These are phyloP conservation scores for Rhodotorula sp. DNA, from an alignment of 1,284 basidiomycete genomes.

Conservation along the genomic window DNA sequence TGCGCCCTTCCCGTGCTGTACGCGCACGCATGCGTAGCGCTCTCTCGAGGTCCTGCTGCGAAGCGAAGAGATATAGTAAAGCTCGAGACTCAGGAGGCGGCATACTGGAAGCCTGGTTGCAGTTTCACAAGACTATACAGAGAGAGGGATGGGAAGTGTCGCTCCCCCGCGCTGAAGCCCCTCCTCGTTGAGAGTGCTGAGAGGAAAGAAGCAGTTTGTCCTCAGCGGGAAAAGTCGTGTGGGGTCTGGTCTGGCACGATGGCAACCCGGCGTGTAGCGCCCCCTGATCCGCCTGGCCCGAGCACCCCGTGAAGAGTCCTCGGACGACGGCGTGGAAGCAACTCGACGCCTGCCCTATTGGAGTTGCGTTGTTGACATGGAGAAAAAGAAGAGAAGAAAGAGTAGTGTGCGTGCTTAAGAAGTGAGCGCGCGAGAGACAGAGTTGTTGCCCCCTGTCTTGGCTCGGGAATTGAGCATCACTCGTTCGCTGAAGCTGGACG, in stretches of 20 bases:
- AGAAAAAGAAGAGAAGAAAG: neutral
- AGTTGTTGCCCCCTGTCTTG: neutral
- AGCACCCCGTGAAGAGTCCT: no score
- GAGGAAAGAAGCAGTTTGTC: conserved; percentile 14
- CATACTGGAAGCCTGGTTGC: neutral
- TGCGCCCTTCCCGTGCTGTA: no score
- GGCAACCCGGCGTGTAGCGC: conserved; percentile 17
- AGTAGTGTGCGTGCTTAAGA: no score
- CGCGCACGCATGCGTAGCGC: no score
- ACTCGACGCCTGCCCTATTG: conserved; percentile 11
- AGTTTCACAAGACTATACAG: neutral
- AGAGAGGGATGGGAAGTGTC: neutral
- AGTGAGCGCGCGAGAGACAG: neutral
- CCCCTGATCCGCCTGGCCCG: conserved; percentile 3
- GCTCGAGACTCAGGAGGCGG: neutral
- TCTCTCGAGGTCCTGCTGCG: no score
- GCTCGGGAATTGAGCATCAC: neutral
- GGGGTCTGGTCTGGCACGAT: conserved; percentile 9
- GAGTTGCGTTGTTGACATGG: conserved; percentile 10
- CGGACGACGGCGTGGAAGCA: conserved; percentile 7
- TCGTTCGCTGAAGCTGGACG: neutral
- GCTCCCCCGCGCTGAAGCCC: conserved; percentile 20
- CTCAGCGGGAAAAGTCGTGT: conserved; percentile 11
- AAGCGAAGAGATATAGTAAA: no score
- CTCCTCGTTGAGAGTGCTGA: conserved; percentile 5